A percentile compares a stretch with the other conserved stretches of the same genome.
Conservation (phyloP, 306 rosid species). For the Corylus americana region DNA sequence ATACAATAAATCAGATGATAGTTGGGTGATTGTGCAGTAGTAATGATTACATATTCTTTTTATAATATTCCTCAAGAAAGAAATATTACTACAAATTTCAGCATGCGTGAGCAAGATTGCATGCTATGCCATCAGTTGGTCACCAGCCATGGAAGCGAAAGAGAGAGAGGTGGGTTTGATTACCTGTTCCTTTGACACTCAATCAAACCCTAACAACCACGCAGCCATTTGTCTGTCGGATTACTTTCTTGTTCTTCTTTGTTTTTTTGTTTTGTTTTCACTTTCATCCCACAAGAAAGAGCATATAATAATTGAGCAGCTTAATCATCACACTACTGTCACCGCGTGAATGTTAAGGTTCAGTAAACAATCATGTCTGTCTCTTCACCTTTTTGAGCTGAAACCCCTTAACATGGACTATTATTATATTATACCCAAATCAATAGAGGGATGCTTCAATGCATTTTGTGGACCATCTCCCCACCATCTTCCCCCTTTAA, state of each 20-base stretch:
- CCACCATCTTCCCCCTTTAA: no score
- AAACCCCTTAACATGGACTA: no score
- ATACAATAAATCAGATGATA: no score
- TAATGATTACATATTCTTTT: no score
- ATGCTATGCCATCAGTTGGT: constrained; percentile 31
- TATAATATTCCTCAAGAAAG: no score
- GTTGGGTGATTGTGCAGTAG: no score
- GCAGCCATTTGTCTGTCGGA: constrained; percentile 9
- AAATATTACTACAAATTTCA: no score
- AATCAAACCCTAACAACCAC: constrained; percentile 21
- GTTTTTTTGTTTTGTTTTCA: background rate
- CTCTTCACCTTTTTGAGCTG: background rate
- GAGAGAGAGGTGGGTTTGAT: constrained; percentile 30
- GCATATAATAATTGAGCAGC: background rate
- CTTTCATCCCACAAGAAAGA: constrained; percentile 17
- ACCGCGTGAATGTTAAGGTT: constrained; percentile 36
- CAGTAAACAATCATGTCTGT: constrained; percentile 19
- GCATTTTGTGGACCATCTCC: no score
- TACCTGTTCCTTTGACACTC: constrained; percentile 34
- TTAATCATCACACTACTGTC: constrained; percentile 4
- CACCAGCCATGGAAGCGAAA: constrained; percentile 33
- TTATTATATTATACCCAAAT: no score
- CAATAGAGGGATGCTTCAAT: no score
- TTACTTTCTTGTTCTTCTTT: background rate
- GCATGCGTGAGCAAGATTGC: background rate